Base-by-base conservation (phyloP, 805 yeast species). In the Yueomyces sp. region DNA sequence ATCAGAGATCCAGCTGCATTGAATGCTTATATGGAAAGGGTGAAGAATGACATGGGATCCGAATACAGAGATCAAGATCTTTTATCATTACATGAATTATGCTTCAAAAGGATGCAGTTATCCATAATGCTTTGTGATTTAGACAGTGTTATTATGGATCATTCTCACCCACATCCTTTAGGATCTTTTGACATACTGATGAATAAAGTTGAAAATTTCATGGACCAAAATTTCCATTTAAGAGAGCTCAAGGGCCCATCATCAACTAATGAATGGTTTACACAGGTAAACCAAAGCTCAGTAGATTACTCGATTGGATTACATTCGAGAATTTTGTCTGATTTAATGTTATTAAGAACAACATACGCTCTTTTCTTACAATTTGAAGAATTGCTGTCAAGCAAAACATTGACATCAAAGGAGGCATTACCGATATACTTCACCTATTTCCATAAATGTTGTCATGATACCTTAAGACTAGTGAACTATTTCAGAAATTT, bases 311-410 rank as follows among this genome's bases (percentile, higher is more conserved):
- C 58, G 1, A 46, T 48, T 29, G 47, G 54, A 6, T 40, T 59
- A 36, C 62, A 59, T 41, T 49, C 53, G 7, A 49, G 54, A 36
- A 42, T 56, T 37, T 53, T 59, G 45, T 50, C 53, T 29, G 47
- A 49, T 31, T 41, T 57, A 39, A 46, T 59, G 43, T 42, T 54
- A 37, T 47, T 59, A 26, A 54, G 63, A 45, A 50, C 57, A 3
- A 51, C 61, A 3, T 49, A 49, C 40, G 56, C 63, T 5, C 29
- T 59, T 26, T 55, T 56, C 38, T 47, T 55, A 28, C 59, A 60
- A 48, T 59, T 56, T 40, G 64, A 60, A 46, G 33, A 46, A 5
- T 26, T 45, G 28, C 40, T 41, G 28, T 26, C 28, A 8, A 33
- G 26, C 3, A 34, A 32, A 11, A 11, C 8, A 7, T 7, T 8